Conservation (phyloP, 495 filamentous ascomycete species). For the Saxophila tyrrhenica region DNA sequence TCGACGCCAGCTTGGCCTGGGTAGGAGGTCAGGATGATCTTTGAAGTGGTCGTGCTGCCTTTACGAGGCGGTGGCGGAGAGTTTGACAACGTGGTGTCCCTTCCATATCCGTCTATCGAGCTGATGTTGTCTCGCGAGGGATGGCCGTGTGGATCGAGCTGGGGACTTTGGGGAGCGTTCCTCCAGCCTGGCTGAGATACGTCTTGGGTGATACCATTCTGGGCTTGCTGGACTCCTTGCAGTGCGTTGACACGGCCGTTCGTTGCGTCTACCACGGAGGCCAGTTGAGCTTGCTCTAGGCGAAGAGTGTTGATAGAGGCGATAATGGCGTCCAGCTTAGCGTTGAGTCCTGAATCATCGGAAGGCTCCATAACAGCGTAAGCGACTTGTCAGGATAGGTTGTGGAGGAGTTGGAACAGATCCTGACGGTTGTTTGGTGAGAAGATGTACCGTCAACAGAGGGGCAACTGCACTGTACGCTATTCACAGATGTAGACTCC, state of each 20-base stretch:
- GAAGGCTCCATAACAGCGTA: background rate
- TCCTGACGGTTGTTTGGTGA: too few species aligned
- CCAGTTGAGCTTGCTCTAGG: constrained; percentile 46
- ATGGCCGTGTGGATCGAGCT: constrained; percentile 1
- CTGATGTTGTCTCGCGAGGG: constrained; percentile 8
- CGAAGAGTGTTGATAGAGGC: constrained; percentile 41
- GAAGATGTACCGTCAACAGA: too few species aligned
- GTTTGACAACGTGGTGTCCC: background rate
- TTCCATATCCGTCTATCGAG: constrained; percentile 12
- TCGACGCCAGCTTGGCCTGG: constrained; percentile 90
- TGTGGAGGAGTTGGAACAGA: too few species aligned
- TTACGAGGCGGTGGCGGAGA: constrained; percentile 18
- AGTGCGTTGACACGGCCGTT: constrained; percentile 54
- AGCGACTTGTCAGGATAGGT: too few species aligned
- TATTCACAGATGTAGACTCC: too few species aligned
- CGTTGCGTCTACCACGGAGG: constrained; percentile 52
- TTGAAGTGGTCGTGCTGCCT: constrained; percentile 38
- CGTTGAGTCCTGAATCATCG: background rate
- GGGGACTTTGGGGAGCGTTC: constrained; percentile 3
- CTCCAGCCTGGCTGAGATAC: constrained; percentile 18
- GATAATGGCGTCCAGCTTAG: constrained; percentile 34
- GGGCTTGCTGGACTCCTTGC: constrained; percentile 42
- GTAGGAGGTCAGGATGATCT: constrained; percentile 78
- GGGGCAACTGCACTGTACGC: too few species aligned
- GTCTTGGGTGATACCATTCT: constrained; percentile 32